Evolutionary conservation across 768 basidiomycete genomes (phyloP), one percentile per base, ranked within the genome.

Genomic region (Omphalotus guepiniiformis): DNA sequence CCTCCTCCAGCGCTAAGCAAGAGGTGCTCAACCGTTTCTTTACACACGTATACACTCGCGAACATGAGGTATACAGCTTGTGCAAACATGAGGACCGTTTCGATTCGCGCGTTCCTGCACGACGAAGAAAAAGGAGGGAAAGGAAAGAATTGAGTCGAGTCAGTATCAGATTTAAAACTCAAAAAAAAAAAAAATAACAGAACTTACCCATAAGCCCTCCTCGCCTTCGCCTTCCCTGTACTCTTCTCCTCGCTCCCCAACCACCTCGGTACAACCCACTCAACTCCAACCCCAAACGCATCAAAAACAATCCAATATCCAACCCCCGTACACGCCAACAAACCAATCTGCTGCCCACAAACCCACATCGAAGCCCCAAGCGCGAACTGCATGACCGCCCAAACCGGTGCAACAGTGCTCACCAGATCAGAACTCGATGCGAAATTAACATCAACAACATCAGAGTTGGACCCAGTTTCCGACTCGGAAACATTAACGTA

Each of bases 281-380:
- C 72, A 19, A 85, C 62, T 16, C 63, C 81, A 4, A 95, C 77
- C 0, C 94, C 94, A 52, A 93, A 72, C 3, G 93, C 79, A 61
- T 98, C 95, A 59, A 97, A 99, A 1, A 97, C 93, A 19, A 95
- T 82, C 83, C 95, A 88, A 61, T 99, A 99, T 0, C 95, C 96
- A 15, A 99, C 64, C 0, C 93, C 96, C 1, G 95, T 95, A 47
- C 86, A 83, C 6, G 86, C 76, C 23, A 98, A 68, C 39, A 91
- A 93, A 15, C 93, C 93, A 18, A 82, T 79, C 51, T 85, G 82
- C 64, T 99, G 96, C 1, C 93, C 94, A 19, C 74, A 74, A 0
- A 93, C 84, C 96, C 96, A 99, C 7, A 98, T 52, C 58, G 76
- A 79, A 2, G 81, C 82, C 0, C 88, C 88, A 2, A 89, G 65